Evolutionary conservation across 345 rosid species (phyloP).

Genomic region (Salix dunnii): DNA sequence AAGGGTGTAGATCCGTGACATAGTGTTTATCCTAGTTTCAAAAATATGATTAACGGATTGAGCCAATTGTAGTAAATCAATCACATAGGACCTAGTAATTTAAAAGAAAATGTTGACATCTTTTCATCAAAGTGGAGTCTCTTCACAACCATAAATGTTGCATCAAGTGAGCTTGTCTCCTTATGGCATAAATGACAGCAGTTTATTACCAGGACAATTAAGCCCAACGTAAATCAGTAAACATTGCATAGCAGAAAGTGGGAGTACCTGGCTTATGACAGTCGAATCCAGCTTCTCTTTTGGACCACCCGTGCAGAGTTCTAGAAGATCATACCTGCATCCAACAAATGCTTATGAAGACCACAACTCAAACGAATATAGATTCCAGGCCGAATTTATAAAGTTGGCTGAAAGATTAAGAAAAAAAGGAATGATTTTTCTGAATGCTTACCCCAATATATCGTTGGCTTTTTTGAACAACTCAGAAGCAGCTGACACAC

Average conservation of each 20-base stretch:
- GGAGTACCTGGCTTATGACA: conserved; percentile 83
- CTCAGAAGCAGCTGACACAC: conserved; percentile 66
- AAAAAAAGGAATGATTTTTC: background rate
- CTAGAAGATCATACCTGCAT: conserved; percentile 87
- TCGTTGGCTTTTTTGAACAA: conserved; percentile 79
- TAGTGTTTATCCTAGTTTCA: background rate
- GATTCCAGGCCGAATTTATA: background rate
- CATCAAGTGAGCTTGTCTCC: background rate
- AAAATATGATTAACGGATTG: background rate
- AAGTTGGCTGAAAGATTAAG: background rate
- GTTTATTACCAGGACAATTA: conserved; percentile 6
- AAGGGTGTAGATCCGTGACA: background rate
- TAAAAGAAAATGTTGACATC: background rate
- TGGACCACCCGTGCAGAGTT: conserved; percentile 83
- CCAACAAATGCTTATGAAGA: conserved; percentile 11
- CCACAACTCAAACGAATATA: background rate
- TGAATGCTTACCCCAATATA: conserved; percentile 12
- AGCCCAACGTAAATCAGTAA: background rate
- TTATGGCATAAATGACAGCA: background rate
- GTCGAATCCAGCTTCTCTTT: conserved; percentile 95
- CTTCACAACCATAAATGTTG: background rate
- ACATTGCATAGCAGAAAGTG: conserved; percentile 2
- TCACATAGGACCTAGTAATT: background rate
- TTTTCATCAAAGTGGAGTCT: background rate
- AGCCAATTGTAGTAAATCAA: background rate